Percentiles rank a stretch among this genome's conserved stretches.
phyloP scores from a whole-genome alignment of 371 early-diverging fungal species.

The Mortierella sp. region DNA sequence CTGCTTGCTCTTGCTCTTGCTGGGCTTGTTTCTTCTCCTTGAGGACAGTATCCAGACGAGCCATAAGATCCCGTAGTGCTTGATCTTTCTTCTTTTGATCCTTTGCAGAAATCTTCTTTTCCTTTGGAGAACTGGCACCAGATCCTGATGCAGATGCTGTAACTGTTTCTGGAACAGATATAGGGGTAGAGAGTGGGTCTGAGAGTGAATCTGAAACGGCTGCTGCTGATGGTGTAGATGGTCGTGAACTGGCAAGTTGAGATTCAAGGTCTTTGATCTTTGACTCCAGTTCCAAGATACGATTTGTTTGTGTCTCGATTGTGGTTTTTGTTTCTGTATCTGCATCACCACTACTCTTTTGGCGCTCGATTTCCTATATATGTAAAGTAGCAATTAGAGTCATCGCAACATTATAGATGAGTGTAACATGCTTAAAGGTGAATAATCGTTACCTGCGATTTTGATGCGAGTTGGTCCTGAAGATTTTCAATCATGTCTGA shows the following conservation, averaged over 20 bases:
- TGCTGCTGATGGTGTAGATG: not conserved
- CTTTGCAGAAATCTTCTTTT: constrained; percentile 43
- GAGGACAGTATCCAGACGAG: constrained; percentile 42
- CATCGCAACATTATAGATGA: too few relatives aligned
- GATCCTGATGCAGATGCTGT: constrained; percentile 25
- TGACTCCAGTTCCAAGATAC: constrained; percentile 28
- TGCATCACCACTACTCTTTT: constrained; percentile 5
- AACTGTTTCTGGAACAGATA: constrained; percentile 35
- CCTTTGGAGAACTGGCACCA: constrained; percentile 41
- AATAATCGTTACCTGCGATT: constrained; percentile 25
- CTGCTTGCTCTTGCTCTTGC: constrained; percentile 50
- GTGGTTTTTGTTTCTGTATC: not conserved
- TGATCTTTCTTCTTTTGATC: constrained; percentile 56
- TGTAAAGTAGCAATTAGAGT: not conserved
- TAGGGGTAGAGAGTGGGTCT: constrained; percentile 38
- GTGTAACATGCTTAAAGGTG: too few relatives aligned
- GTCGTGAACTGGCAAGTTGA: constrained; percentile 7
- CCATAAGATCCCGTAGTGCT: constrained; percentile 48
- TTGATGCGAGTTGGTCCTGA: constrained; percentile 46
- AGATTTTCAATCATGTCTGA: constrained; percentile 55
- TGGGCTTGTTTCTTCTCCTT: constrained; percentile 57
- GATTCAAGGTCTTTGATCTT: constrained; percentile 32
- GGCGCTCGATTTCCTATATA: constrained; percentile 35
- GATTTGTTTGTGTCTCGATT: constrained; percentile 22
- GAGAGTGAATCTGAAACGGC: constrained; percentile 21